A percentile compares a stretch with the other conserved stretches of the same genome.
These are phyloP conservation scores for Cyanidium caldarium DNA, from an alignment of 23 red algal genomes.

Conservation along the genomic window DNA sequence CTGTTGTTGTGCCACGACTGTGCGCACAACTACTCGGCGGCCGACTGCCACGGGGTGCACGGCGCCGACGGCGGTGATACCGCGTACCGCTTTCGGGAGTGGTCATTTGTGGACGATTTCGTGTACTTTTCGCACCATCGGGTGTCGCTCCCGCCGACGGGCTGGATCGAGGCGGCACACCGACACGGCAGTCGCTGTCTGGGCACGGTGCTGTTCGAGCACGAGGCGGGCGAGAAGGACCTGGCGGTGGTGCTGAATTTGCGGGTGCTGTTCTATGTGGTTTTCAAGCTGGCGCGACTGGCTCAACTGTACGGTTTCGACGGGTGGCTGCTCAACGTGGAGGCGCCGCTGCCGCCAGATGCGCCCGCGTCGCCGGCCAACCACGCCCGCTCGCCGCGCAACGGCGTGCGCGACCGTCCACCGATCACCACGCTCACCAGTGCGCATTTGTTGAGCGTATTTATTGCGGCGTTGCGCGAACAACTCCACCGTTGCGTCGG, in stretches of 20 bases:
- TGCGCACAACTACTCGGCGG: not conserved
- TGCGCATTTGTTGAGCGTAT: not conserved
- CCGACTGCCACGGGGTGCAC: not conserved
- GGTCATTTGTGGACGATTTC: conserved; percentile 74
- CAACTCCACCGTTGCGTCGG: conserved; percentile 34
- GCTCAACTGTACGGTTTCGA: conserved; percentile 68
- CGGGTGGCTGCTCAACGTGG: conserved; percentile 77
- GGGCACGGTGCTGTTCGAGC: conserved; percentile 58
- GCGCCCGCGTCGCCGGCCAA: conserved; percentile 1
- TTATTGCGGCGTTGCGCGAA: conserved; percentile 34
- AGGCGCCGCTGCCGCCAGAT: conserved; percentile 9
- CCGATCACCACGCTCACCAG: not conserved
- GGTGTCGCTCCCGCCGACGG: conserved; percentile 37
- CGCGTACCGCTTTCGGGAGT: conserved; percentile 44
- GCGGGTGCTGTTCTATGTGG: conserved; percentile 15
- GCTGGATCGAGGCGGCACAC: conserved; percentile 59
- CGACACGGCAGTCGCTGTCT: conserved; percentile 37
- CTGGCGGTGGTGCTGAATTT: conserved; percentile 26
- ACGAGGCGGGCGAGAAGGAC: conserved; percentile 17
- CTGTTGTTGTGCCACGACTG: not conserved
- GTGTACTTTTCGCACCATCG: conserved; percentile 61
- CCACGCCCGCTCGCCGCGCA: no score
- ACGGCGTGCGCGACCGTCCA: no score
- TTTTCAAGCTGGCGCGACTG: conserved; percentile 33
- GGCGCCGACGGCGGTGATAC: not conserved